These are phyloP conservation scores for Decorospora gaudefroyi DNA, from an alignment of 2,329 filamentous ascomycete genomes.

Conservation along the genomic window DNA sequence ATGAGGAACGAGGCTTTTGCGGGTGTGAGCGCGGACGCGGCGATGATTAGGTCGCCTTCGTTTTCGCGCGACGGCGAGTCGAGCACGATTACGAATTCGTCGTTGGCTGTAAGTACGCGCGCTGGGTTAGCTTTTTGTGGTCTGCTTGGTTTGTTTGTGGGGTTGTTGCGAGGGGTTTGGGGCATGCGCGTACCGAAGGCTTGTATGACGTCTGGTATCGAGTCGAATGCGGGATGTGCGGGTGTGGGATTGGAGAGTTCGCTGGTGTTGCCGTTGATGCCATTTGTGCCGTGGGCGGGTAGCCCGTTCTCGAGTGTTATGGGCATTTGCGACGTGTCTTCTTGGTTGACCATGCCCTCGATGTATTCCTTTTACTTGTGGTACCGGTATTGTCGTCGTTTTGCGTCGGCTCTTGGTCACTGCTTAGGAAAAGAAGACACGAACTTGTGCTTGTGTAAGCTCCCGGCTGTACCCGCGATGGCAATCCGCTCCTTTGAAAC, in stretches of 20 bases:
- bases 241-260: conserved; percentile 32
- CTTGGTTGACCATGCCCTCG: too few species aligned
- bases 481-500: background rate
- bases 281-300: conserved; percentile 25
- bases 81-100: conserved; percentile 94
- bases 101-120: conserved; percentile 49
- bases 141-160: conserved; percentile 10
- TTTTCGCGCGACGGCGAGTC: conserved; percentile 93
- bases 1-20: conserved; percentile 96
- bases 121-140: conserved; percentile 1
- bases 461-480: too few species aligned
- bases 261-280: conserved; percentile 24
- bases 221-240: conserved; percentile 51
- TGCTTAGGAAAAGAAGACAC: too few species aligned
- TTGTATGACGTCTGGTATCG: conserved; percentile 53
- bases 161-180: conserved; percentile 4
- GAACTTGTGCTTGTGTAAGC: conserved; percentile 1
- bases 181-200: conserved; percentile 50
- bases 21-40: conserved; percentile 79
- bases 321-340: too few species aligned
- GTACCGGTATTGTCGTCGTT: background rate
- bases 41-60: conserved; percentile 97
- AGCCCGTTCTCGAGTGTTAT: conserved; percentile 22
- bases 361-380: too few species aligned
- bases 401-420: background rate